Evolutionary conservation across 2,329 filamentous ascomycete genomes (phyloP), one percentile per base, ranked within the genome.

Genomic region (Chaetomiaceae sp.): DNA sequence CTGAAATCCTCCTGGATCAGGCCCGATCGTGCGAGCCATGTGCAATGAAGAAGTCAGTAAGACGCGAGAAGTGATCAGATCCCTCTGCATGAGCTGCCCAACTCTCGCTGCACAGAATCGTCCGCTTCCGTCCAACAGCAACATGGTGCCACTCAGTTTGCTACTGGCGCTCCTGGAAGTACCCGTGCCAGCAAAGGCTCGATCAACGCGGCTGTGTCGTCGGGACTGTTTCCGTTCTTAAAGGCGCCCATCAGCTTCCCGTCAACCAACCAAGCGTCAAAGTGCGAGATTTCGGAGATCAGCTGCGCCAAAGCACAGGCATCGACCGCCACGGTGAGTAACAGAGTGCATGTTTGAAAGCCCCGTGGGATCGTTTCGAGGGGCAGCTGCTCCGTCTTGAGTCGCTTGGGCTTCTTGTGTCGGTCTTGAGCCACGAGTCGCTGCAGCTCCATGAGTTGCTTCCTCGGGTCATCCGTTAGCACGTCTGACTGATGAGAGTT

Each of bases 301-400:
- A 42, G 23, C 23, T 37, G 45, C n/a, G 36, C 34, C 25, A 62
- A n/a, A 2, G 50, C 17, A 7, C 20, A 20, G 3, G 31, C 22
- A 31, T 53, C 48, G 9, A 47, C 33, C 9, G 31, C 20, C 31
- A 63, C 9, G 7, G 40, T 54, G 34, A 63, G 42, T 37, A 54
- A 36, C 22, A 66, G 48, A 11, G 44, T 33, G 11, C 54, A 47
- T 6, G 60, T 60, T 29, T 56, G 45, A 8, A 42, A 51, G 2
- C 37, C 44, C 1, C 43, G 34, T 3, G 62, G 57, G 6, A 58
- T 59, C 2, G 47, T 59, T 43, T 66, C 64, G 6, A 65, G 58
- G 17, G 65, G 64, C 23, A 66, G 49, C 19, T 51, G 54, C 25
- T 64, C 59, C 8, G 60, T 65, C 40, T 53, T 62, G 11, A 57